phyloP scores from a whole-genome alignment of 2,329 filamentous ascomycete genomes.

The Ophiostoma fasciatum region DNA sequence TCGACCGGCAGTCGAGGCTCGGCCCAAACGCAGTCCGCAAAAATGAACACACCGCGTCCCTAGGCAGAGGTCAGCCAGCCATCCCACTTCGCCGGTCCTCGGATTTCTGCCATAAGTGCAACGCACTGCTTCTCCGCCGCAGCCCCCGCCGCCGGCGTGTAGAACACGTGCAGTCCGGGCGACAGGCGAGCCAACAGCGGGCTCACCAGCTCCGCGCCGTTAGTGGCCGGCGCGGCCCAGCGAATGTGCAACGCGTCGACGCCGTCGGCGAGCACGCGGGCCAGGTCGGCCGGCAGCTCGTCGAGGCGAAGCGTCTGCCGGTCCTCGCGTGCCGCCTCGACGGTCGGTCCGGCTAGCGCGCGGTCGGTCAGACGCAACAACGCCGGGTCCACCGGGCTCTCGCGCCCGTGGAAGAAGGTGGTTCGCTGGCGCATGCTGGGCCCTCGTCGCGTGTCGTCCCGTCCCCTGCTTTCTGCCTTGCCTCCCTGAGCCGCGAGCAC shows the following conservation, averaged over 20 bases:
- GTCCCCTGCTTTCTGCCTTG: neutral
- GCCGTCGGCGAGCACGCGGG: slow-evolving; percentile 39
- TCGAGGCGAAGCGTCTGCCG: slow-evolving; percentile 57
- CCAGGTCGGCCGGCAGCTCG: slow-evolving; percentile 58
- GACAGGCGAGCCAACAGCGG: slow-evolving; percentile 64
- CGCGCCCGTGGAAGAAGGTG: slow-evolving; percentile 60
- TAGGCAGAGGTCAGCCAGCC: slow-evolving; percentile 14
- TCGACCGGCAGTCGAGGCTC: slow-evolving; percentile 36
- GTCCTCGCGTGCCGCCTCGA: slow-evolving; percentile 63
- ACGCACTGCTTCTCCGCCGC: slow-evolving; percentile 4
- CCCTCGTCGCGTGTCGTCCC: too few species aligned
- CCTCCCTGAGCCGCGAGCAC: neutral
- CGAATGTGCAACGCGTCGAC: slow-evolving; percentile 63
- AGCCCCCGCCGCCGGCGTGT: slow-evolving; percentile 36
- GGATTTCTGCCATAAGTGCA: neutral
- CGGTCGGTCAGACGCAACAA: slow-evolving; percentile 42
- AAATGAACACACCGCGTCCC: slow-evolving; percentile 39
- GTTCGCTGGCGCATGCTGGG: slow-evolving; percentile 61
- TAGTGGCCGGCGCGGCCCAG: slow-evolving; percentile 49
- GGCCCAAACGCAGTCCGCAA: slow-evolving; percentile 42
- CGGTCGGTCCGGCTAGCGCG: slow-evolving; percentile 35
- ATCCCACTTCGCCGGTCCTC: too few species aligned
- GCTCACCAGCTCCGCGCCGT: slow-evolving; percentile 47
- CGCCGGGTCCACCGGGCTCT: slow-evolving; percentile 47
- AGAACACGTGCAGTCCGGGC: slow-evolving; percentile 70